Conservation (phyloP, 352 stramenopile genomes). For the Phytopythium mirpurense region DNA sequence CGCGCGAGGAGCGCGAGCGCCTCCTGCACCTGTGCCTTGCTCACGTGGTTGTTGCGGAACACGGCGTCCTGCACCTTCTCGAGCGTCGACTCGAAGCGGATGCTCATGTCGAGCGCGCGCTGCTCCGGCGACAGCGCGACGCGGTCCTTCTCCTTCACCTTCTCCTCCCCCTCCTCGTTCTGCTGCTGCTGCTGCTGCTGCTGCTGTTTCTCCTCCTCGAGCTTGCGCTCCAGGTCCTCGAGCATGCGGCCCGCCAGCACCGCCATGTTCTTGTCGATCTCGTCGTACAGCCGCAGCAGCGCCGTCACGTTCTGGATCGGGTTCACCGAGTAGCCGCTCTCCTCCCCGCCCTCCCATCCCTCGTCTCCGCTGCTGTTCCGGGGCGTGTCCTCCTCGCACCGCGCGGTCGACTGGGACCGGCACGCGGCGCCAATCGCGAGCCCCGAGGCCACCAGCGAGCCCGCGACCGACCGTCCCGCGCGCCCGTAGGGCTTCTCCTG, state of each 20-base stretch:
- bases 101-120: conserved; percentile 77
- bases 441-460: conserved; percentile 1
- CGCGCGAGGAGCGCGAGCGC: conserved; percentile 56
- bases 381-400: conserved; percentile 18
- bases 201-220: conserved; percentile 38
- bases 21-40: conserved; percentile 70
- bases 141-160: conserved; percentile 14
- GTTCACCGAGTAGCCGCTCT: conserved; percentile 44
- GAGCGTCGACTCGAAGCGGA: conserved; percentile 72
- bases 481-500: neutral
- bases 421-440: neutral
- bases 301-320: conserved; percentile 67
- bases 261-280: conserved; percentile 85
- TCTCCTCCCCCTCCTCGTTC: neutral
- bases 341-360: conserved; percentile 1
- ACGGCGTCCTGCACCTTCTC: conserved; percentile 80
- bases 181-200: conserved; percentile 24
- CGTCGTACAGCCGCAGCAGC: conserved; percentile 69
- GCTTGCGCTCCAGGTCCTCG: conserved; percentile 47
- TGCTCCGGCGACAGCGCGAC: conserved; percentile 56
- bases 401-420: neutral
- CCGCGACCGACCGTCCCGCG: neutral
- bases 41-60: conserved; percentile 82
- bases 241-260: conserved; percentile 67
- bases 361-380: too few relatives aligned